Conservation (phyloP, 1,284 basidiomycete genomes). For the Ceratobasidium sp. region DNA sequence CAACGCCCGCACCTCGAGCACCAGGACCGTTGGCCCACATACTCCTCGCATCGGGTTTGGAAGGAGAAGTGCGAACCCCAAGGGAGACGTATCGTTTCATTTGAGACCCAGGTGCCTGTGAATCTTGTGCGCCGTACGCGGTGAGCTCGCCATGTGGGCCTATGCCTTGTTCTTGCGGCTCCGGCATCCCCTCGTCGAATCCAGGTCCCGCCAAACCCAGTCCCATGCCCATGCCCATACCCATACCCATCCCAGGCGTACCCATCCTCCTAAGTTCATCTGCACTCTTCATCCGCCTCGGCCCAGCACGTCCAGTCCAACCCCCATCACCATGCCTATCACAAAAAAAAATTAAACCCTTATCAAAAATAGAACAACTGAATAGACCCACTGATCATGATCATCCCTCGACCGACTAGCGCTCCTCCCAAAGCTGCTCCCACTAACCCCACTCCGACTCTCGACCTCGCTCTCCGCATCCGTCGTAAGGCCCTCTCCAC, state of each 20-base stretch:
- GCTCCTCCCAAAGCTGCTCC: background rate
- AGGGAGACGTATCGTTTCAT: conserved; percentile 47
- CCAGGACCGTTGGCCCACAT: conserved; percentile 15
- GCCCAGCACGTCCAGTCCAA: conserved; percentile 6
- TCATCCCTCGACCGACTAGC: conserved; percentile 11
- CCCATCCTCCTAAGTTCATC: conserved; percentile 49
- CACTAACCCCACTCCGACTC: too few relatives aligned
- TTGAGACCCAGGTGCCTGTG: background rate
- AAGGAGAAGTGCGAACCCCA: conserved; percentile 35
- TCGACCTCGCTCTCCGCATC: conserved; percentile 39
- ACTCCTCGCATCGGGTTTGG: conserved; percentile 39
- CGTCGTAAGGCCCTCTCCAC: conserved; percentile 2
- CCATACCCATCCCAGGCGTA: conserved; percentile 21
- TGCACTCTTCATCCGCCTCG: conserved; percentile 52
- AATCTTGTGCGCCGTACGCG: too few relatives aligned
- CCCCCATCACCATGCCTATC: conserved; percentile 8
- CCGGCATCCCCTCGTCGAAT: conserved; percentile 2
- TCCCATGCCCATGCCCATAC: conserved; percentile 59
- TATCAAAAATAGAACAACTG: background rate
- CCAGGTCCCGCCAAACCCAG: conserved; percentile 48
- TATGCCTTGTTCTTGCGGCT: conserved; percentile 6
- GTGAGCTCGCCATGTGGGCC: too few relatives aligned
- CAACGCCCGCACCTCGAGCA: background rate
- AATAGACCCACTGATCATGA: background rate
- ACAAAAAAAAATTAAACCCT: background rate